Percentiles rank a stretch among this genome's conserved stretches.
These are phyloP conservation scores for Prillingera fragicola DNA, from an alignment of 1,284 basidiomycete species.

Conservation along the genomic window DNA sequence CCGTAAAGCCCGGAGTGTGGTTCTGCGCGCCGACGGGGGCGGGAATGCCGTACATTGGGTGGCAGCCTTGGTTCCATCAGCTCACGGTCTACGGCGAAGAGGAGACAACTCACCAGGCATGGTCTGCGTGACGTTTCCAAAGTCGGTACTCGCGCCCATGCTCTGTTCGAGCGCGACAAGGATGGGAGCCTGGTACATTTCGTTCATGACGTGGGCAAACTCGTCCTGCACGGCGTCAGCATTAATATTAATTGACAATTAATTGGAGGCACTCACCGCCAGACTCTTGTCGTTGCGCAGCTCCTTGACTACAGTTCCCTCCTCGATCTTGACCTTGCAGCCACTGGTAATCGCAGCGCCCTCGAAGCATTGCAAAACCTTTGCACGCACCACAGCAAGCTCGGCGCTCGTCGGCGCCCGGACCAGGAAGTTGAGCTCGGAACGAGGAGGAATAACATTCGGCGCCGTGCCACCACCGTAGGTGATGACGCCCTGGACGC, in stretches of 20 bases:
- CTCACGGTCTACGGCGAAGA: no score
- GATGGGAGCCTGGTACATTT: conserved; percentile 41
- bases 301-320: conserved; percentile 53
- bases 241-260: no score
- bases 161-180: conserved; percentile 60
- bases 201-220: not conserved
- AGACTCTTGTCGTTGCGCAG: conserved; percentile 44
- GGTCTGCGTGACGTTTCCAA: conserved; percentile 49
- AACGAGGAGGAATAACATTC: conserved; percentile 75
- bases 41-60: conserved; percentile 19
- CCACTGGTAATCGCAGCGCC: conserved; percentile 58
- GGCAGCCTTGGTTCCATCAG: conserved; percentile 54
- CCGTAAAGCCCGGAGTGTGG: conserved; percentile 23
- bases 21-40: conserved; percentile 8
- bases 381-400: no score
- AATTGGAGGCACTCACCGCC: no score
- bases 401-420: no score
- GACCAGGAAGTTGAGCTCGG: conserved; percentile 61
- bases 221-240: not conserved
- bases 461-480: no score
- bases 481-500: no score
- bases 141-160: conserved; percentile 10
- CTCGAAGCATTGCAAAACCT: no score
- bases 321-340: conserved; percentile 56
- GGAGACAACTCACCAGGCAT: no score